A percentile compares a stretch with the other conserved stretches of the same genome.
Conservation (phyloP, 345 rosid genomes). For the Microcos paniculata region DNA sequence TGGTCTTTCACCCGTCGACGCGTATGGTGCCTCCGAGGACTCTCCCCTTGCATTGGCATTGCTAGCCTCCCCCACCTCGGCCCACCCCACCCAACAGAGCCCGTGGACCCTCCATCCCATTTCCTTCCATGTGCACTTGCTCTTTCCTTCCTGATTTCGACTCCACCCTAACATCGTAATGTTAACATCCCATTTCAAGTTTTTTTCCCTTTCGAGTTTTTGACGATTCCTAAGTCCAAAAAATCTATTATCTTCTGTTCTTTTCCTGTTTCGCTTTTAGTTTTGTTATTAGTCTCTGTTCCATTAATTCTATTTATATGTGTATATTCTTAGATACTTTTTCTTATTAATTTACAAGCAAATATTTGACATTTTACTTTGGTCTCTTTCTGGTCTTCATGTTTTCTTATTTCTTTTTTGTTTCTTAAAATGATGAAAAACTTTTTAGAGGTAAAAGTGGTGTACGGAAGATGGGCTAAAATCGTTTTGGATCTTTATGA, state of each 20-base stretch:
- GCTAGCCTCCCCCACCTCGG: not conserved
- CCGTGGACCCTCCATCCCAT: constrained; percentile 6
- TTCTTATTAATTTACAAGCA: no score
- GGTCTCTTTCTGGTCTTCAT: no score
- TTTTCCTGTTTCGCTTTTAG: not conserved
- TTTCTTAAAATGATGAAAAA: not conserved
- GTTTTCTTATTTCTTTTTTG: no score
- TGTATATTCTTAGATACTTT: not conserved
- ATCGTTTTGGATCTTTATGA: not conserved
- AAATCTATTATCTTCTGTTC: not conserved
- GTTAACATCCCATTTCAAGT: not conserved
- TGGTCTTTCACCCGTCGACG: constrained; percentile 23
- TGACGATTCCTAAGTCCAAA: not conserved
- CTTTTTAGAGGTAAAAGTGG: not conserved
- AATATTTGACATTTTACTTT: no score
- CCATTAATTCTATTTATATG: not conserved
- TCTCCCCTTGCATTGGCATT: not conserved
- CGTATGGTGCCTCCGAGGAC: not conserved
- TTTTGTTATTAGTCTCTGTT: not conserved
- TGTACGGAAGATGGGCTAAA: not conserved
- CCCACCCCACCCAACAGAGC: no score
- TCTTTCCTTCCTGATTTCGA: constrained; percentile 21
- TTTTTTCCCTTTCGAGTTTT: not conserved
- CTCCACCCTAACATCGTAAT: no score
- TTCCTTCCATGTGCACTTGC: constrained; percentile 33